Base-by-base conservation (phyloP, 257 asterid species). In the Solanum sitiens region DNA sequence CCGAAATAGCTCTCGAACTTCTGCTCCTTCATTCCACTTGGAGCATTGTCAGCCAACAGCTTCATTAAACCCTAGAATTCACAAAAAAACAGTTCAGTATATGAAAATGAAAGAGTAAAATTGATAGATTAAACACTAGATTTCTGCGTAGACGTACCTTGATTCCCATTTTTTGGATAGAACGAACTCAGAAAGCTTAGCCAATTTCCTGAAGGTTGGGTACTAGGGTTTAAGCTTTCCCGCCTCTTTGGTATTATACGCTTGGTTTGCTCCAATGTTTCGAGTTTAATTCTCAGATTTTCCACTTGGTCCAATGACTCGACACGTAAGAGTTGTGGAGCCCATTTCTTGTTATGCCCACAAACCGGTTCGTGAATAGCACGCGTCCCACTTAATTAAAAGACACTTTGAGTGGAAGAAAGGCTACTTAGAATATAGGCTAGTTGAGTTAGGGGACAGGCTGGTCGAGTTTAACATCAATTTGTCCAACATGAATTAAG, bases 1-100 rank as follows among this genome's bases (percentile, higher is more conserved):
- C 99, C 99, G 65, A 95, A 97, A 90, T 93, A 97, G 92, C 98
- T 96, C 87, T 97, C 98, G 67, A 97, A 97, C 90, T 95, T 97
- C 92, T 96, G 99, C 93, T 94, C 99, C 74, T 94, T 95, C 98
- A 96, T 93, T 72, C 98, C 91, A 87, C 89, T 93, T 1, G 99
- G 99, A 87, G 99, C 98, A 93, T 96, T 97, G 89, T 97, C 99
- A 61, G 98, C 98, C 88, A 95, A 87, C 25, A 97, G 94, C 94
- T 97, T 97, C 90, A 96, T 97, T 92, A 97, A 95, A 90, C 99
- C 99, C 99, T 97, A 89, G 20, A 53, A 72, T 86, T 61, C 47
- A 47, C 88, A 86, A 18, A 50, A n/a, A 47, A 47, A 72, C 42
- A 50, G 47, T 47, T 45, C 37, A 73, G 9, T 72, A 7, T 47